A percentile compares a stretch with the other conserved stretches of the same genome.
Evolutionary conservation across 2,329 filamentous ascomycete species (phyloP).

Genomic region (Ophiocordyceps polyrhachis-furcata): DNA sequence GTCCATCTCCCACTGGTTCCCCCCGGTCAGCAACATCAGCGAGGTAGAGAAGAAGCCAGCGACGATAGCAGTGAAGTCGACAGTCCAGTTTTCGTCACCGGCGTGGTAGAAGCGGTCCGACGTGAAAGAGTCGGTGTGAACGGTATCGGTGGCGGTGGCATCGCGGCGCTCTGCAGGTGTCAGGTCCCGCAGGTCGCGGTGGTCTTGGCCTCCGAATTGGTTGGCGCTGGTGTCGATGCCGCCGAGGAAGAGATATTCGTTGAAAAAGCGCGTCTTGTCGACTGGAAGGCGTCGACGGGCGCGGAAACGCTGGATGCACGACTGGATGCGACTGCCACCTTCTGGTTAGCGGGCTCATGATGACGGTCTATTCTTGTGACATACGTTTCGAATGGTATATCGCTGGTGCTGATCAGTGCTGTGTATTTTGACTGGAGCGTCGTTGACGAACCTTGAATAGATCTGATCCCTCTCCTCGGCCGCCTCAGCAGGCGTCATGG

Average conservation of each 20-base stretch:
- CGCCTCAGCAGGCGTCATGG: constrained; percentile 52
- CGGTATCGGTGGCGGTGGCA: constrained; percentile 43
- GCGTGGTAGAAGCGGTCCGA: constrained; percentile 30
- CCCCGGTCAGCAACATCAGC: constrained; percentile 36
- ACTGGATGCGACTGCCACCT: constrained; percentile 51
- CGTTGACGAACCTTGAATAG: constrained; percentile 40
- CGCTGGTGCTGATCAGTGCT: constrained; percentile 16
- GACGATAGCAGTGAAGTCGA: constrained; percentile 65
- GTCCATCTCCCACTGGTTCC: constrained; percentile 34
- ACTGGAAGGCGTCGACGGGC: constrained; percentile 54
- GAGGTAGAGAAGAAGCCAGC: constrained; percentile 56
- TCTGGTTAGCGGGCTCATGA: neutral
- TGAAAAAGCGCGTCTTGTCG: constrained; percentile 46
- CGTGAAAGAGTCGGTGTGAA: constrained; percentile 26
- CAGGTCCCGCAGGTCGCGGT: constrained; percentile 33
- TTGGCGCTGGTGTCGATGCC: constrained; percentile 45
- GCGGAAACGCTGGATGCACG: constrained; percentile 68
- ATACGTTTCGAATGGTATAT: constrained; percentile 38
- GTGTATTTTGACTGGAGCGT: too few relatives aligned
- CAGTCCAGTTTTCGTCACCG: constrained; percentile 40
- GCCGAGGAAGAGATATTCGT: constrained; percentile 65
- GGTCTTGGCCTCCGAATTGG: constrained; percentile 42
- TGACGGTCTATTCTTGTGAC: neutral
- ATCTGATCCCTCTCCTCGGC: constrained; percentile 42
- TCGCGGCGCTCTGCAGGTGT: constrained; percentile 42